phyloP scores from a whole-genome alignment of 176 grass and related monocot genomes.

The Musa itinerans region DNA sequence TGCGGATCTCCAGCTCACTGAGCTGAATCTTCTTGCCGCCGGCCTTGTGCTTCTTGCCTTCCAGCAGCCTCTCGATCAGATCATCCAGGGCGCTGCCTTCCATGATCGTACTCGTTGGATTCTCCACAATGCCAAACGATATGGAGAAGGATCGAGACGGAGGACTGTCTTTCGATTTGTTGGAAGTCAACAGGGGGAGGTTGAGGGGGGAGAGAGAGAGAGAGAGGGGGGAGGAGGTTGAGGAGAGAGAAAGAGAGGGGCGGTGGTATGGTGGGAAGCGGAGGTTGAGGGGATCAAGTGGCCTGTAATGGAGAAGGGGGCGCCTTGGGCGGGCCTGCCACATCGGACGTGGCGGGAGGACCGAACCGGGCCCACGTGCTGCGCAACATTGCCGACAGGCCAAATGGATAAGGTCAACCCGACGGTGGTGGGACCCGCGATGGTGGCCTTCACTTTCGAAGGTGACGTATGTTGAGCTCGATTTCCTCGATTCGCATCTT shows the following conservation, averaged over 20 bases:
- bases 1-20: constrained; percentile 43
- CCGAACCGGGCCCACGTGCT: no score
- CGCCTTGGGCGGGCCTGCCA: background rate
- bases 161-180: no score
- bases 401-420: background rate
- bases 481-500: no score
- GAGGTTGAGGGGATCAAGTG: background rate
- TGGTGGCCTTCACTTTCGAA: background rate
- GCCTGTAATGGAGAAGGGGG: background rate
- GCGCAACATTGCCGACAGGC: no score
- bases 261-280: constrained; percentile 37
- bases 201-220: no score
- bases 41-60: constrained; percentile 42
- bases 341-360: constrained; percentile 16
- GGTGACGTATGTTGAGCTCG: no score
- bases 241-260: background rate
- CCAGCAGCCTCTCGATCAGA: constrained; percentile 49
- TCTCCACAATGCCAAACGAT: no score
- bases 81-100: constrained; percentile 30
- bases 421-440: background rate
- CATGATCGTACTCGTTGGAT: no score
- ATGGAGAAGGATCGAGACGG: no score
- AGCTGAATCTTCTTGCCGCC: constrained; percentile 48
- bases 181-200: no score
- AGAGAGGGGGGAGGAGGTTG: background rate